phyloP scores from a whole-genome alignment of 345 rosid species.

The Eucalyptus victrix region DNA sequence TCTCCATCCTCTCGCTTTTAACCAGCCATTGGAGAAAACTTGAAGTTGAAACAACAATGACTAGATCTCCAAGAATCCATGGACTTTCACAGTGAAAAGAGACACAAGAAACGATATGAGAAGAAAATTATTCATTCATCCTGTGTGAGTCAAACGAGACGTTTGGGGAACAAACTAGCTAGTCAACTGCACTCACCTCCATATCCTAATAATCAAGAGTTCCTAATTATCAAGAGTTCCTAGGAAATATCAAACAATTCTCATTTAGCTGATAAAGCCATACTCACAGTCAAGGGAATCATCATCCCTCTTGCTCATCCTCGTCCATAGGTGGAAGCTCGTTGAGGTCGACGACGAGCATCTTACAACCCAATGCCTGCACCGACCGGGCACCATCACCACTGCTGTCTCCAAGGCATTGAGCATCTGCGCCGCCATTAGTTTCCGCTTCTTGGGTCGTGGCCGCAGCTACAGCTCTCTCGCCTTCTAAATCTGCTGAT shows the following conservation, averaged over 20 bases:
- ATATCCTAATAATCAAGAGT: neutral
- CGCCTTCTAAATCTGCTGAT: neutral
- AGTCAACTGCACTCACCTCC: neutral
- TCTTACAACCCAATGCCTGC: neutral
- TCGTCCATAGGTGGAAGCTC: neutral
- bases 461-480: neutral
- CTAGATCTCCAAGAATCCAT: neutral
- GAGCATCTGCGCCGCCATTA: too few relatives aligned
- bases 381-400: neutral
- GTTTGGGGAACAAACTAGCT: neutral
- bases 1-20: neutral
- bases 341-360: constrained; percentile 10
- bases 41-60: neutral
- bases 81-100: neutral
- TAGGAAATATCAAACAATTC: neutral
- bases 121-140: neutral
- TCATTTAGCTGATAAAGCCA: neutral
- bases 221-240: neutral
- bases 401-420: neutral
- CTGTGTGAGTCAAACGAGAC: neutral
- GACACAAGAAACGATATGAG: neutral
- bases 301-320: neutral
- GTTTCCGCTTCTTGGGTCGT: neutral
- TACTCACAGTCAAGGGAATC: neutral
- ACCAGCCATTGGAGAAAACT: neutral